Evolutionary conservation across 2,329 filamentous ascomycete species (phyloP), one percentile per base, ranked within the genome.

Genomic region (Pyrenophora tritici-repentis): DNA sequence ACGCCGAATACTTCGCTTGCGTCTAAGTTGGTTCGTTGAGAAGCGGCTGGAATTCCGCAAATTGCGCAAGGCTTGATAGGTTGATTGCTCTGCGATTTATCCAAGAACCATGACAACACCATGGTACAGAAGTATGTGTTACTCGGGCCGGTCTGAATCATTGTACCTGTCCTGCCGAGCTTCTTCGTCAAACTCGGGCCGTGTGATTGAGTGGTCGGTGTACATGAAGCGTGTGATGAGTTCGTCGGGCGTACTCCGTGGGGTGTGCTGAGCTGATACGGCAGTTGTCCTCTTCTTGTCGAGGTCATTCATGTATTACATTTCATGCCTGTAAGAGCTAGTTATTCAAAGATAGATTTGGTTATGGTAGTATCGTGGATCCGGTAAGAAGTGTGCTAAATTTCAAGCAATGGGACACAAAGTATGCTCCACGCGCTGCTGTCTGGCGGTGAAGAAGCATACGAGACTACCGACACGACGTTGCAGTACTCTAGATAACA

Each of bases 121-220:
- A 39, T 32, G 14, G 34, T 18, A 10, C 12, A 31, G 22, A 34
- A 24, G 18, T 20, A 22, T 22, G 40, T 22, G 40, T 35, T 31
- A 18, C 37, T 49, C 56, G 56, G 56, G 39, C 56, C 53, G 56
- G 32, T 7, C 22, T 24, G 3, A 7, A 7, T 6, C 22, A 24
- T 24, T 9, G 16, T 32, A 24, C 22, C 33, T 17, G 20, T 16
- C 37, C n/a, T 54, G 18, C 56, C 53, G 56, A 46, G 20, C 13
- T 17, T 37, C 17, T 26, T 33, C 16, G 22, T 29, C 18, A 32
- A 18, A 48, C 20, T 40, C 55, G 55, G 55, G 49, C 55, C 55
- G 55, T 53, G 55, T 58, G 49, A 58, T 55, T 18, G 38, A 17
- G 40, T 49, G 47, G 32, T 43, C 22, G 34, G 20, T 33, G 33